Conservation (phyloP, 177 flowering plant genomes). For the Vitis hybrid region DNA sequence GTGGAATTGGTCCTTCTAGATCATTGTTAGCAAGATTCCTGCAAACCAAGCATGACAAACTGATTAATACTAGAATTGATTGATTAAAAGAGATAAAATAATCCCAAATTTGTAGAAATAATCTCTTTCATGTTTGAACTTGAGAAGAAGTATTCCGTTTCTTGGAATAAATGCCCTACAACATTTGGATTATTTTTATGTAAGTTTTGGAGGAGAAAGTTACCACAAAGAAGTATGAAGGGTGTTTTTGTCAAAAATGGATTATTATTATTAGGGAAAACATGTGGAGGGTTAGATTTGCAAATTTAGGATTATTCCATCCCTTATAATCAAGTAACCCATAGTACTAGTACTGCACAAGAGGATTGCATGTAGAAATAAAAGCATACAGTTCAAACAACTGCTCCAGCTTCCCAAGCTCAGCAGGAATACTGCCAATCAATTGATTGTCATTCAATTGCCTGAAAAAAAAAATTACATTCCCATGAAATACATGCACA, state of each 20-base stretch:
- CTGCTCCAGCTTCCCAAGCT: conserved; percentile 83
- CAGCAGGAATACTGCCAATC: conserved; percentile 73
- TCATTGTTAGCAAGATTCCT: conserved; percentile 88
- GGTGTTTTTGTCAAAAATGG: too few relatives aligned
- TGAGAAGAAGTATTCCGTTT: too few relatives aligned
- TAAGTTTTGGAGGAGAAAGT: too few relatives aligned
- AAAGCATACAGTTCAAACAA: conserved; percentile 77
- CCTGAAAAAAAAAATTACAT: conserved; percentile 35
- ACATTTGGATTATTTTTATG: too few relatives aligned
- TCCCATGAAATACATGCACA: not conserved
- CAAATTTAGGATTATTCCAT: too few relatives aligned
- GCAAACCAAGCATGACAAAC: not conserved
- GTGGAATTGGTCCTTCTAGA: conserved; percentile 85
- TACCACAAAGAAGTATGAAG: too few relatives aligned
- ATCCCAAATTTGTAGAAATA: not conserved
- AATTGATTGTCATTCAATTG: conserved; percentile 77
- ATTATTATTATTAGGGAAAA: too few relatives aligned
- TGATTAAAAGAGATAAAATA: not conserved
- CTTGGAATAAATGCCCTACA: too few relatives aligned
- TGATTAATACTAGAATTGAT: not conserved
- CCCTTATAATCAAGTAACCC: too few relatives aligned
- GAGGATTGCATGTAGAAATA: not conserved
- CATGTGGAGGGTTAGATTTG: too few relatives aligned
- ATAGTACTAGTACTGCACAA: not conserved
- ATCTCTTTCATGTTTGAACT: too few relatives aligned